Conservation (phyloP, 1,284 basidiomycete genomes). For the Ceratobasidium sp. region DNA sequence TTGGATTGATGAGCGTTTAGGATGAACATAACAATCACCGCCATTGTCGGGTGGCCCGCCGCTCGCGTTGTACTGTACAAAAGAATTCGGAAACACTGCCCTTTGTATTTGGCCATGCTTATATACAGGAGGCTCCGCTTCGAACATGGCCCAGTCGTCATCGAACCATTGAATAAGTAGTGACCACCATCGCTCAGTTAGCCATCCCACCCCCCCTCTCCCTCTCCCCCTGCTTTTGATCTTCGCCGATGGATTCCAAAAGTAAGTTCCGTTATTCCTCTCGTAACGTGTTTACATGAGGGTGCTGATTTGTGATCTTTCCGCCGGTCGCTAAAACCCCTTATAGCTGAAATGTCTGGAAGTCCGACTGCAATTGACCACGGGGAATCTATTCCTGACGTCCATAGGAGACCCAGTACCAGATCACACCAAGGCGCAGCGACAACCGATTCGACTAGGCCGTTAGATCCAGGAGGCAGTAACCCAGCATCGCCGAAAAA, state of each 20-base stretch:
- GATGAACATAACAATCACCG: background rate
- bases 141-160: background rate
- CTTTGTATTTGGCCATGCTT: constrained; percentile 4
- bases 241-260: constrained; percentile 6
- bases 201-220: background rate
- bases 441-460: background rate
- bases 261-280: background rate
- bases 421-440: background rate
- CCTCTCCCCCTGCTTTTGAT: background rate
- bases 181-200: background rate
- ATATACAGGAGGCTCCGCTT: background rate
- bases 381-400: background rate
- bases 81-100: background rate
- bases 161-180: background rate
- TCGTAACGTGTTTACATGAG: constrained; percentile 1
- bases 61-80: background rate
- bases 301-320: background rate
- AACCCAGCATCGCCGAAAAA: background rate
- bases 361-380: constrained; percentile 15
- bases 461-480: background rate
- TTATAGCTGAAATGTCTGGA: constrained; percentile 8
- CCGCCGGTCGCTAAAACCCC: background rate
- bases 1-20: background rate
- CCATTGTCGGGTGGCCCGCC: background rate
- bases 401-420: constrained; percentile 3